Base-by-base conservation (phyloP, 164 flowering plant genomes). In the Hamamelis virginiana region DNA sequence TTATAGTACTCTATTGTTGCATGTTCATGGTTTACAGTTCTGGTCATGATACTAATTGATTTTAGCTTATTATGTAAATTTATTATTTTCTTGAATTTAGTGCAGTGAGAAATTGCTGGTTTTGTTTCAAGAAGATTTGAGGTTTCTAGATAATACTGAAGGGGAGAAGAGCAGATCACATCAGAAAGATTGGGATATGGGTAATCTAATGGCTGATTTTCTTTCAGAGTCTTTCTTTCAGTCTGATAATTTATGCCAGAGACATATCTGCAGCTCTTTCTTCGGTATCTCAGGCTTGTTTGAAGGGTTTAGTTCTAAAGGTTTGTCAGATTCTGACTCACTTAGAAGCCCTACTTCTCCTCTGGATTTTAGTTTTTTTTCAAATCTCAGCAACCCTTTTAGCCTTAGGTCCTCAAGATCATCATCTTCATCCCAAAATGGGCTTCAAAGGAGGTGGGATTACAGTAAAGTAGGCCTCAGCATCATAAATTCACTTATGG, bases 111-210 rank as follows among this genome's bases (percentile, higher is more conserved):
- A 50, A 59, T 51, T 66, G 59, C 61, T 60, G 70, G 67, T 75
- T 75, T 76, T 38, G 25, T 50, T 38, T 44, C 38, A 25, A 8
- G 55, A 62, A 8, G 61, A 59, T 26, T n/a, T 72, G 71, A 57
- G 72, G 55, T 58, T 38, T 66, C 14, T 67, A 43, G 72, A 82
- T 58, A 78, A 83, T 85, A 86, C 77, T 84, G 81, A 77, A 78
- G 75, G 83, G 75, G 83, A 81, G 77, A 79, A 82, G 71, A 78
- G 69, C 70, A 75, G 86, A 76, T 75, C 85, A 68, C 60, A 48
- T 26, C 83, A 80, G 71, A 78, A 79, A 74, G 83, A 75, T 68
- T 82, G 71, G 43, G 70, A 75, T 51, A 78, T 76, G 62, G 69
- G 4, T 23, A 41, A 52, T 65, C 64, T 25, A 23, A 78, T 78